Base-by-base conservation (phyloP, 1,284 basidiomycete species). In the Schizophyllum amplum region DNA sequence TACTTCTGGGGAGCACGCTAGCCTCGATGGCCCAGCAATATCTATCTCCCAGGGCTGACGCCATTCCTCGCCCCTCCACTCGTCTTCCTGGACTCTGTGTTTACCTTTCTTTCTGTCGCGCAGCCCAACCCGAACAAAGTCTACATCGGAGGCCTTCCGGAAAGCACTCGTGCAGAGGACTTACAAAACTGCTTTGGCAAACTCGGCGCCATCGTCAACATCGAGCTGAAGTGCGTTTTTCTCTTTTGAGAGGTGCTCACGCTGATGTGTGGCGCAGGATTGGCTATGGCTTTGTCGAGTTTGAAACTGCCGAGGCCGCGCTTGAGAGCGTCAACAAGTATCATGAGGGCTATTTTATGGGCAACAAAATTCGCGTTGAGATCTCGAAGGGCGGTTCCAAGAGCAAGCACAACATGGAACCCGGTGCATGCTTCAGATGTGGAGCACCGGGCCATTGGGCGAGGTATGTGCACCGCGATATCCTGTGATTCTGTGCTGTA, bases 251-350 rank as follows among this genome's bases (percentile, higher is more conserved):
- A 57, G 60, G 24, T 26, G 47, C 53, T 56, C 53, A 26, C 59
- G 51, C 27, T n/a, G n/a, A 51, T 50, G 13, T 33, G 26, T 20
- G 13, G 49, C 61, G 55, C 60, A 90, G 89, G 72, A 75, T 88
- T 61, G 89, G 89, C 25, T 92, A 90, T 72, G 89, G 90, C 58
- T 92, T 92, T 65, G 90, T 92, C 71, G 90, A 92, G 82, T 92
- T 92, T 64, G 88, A 90, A 46, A 84, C 58, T 49, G 79, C 80
- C 50, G 84, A 88, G 65, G 86, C 90, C 48, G 90, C 90, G 4
- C 87, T 91, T 67, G 86, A 90, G 69, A 90, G 88, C 60, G 88
- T 92, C 7, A 79, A 84, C 7, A 91, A 91, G 65, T 92, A 92
- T 64, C 80, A 92, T 63, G 89, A 92, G 74, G 90, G 90, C 1